Percentiles rank a stretch among this genome's conserved stretches.
phyloP scores from a whole-genome alignment of 345 rosid genomes.

The Carallia pectinifolia region DNA sequence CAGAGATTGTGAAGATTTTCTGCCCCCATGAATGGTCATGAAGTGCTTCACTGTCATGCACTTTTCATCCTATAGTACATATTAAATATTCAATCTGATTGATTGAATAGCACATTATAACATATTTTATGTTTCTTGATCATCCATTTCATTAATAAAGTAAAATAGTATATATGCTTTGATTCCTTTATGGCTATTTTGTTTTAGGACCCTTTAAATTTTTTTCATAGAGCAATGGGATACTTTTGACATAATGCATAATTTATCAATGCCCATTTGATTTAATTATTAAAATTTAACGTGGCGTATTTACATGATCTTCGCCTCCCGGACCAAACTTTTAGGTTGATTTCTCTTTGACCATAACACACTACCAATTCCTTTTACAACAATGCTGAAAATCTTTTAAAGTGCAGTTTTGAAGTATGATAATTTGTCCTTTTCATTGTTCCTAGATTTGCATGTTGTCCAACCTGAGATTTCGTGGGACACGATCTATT shows the following conservation, averaged over 20 bases:
- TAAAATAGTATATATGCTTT: slow-evolving; percentile 10
- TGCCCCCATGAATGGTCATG: slow-evolving; percentile 29
- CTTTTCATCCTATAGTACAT: slow-evolving; percentile 17
- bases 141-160: slow-evolving; percentile 12
- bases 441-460: slow-evolving; percentile 29
- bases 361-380: neutral
- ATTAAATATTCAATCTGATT: slow-evolving; percentile 16
- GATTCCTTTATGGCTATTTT: slow-evolving; percentile 14
- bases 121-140: slow-evolving; percentile 35
- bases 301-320: too few relatives aligned
- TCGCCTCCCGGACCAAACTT: too few relatives aligned
- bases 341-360: too few relatives aligned
- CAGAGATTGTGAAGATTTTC: slow-evolving; percentile 35
- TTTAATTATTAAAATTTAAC: too few relatives aligned
- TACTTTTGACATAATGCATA: too few relatives aligned
- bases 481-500: slow-evolving; percentile 34
- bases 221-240: neutral
- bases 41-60: slow-evolving; percentile 11
- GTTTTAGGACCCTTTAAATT: neutral
- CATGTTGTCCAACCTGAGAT: slow-evolving; percentile 35
- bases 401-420: slow-evolving; percentile 34
- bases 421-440: slow-evolving; percentile 28
- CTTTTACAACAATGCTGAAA: slow-evolving; percentile 21
- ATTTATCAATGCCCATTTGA: too few relatives aligned
- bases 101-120: slow-evolving; percentile 25